Percentiles rank a stretch among this genome's conserved stretches.
Conservation (phyloP, 129 eudicot species). For the Heracleum sosnowskyi region DNA sequence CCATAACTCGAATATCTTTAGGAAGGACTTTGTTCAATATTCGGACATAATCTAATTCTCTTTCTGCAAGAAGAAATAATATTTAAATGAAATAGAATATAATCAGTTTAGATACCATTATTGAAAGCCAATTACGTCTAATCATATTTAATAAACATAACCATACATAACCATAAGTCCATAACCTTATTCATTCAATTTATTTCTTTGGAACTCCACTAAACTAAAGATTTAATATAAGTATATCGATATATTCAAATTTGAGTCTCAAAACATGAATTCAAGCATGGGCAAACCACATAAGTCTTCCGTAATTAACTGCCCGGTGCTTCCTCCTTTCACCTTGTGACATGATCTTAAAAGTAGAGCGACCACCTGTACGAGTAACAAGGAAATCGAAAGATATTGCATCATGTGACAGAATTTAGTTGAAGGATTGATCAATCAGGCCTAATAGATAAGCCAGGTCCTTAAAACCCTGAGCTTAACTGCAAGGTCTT, state of each 20-base stretch:
- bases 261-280: neutral
- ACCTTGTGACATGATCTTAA: conserved; percentile 61
- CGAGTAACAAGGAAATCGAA: conserved; percentile 10
- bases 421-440: neutral
- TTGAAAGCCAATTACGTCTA: neutral
- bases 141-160: neutral
- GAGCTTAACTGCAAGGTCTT: neutral
- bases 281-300: conserved; percentile 36
- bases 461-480: neutral
- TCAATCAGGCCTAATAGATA: neutral
- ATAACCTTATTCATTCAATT: neutral
- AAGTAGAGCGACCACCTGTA: conserved; percentile 75
- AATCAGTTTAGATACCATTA: conserved; percentile 7
- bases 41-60: conserved; percentile 76
- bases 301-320: conserved; percentile 28
- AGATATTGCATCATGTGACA: neutral
- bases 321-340: conserved; percentile 31
- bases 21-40: conserved; percentile 76
- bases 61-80: conserved; percentile 27
- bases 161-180: too few species aligned
- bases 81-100: neutral
- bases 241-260: neutral
- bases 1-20: conserved; percentile 72
- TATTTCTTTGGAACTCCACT: neutral
- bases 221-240: neutral